A percentile compares a stretch with the other conserved stretches of the same genome.
phyloP scores from a whole-genome alignment of 345 rosid species.

The Hibiscus mutabilis region DNA sequence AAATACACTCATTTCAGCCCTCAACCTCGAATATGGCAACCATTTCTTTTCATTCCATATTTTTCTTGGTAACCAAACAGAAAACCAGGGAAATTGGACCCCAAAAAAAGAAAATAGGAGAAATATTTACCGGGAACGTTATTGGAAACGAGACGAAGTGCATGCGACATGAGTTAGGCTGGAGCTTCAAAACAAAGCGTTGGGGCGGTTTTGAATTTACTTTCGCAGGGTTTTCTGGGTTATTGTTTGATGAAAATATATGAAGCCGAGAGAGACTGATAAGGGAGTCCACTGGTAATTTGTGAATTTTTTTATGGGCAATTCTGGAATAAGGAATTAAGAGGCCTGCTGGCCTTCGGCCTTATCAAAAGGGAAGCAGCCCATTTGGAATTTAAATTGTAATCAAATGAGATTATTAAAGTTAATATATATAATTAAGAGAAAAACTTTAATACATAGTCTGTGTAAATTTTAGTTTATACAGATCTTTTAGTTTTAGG shows the following conservation, averaged over 20 bases:
- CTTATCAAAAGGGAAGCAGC: not conserved
- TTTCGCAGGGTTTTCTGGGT: not conserved
- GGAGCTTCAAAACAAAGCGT: not conserved
- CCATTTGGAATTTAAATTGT: not conserved
- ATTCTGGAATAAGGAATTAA: not conserved
- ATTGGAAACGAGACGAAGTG: slow-evolving; percentile 7
- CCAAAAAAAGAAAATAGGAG: not conserved
- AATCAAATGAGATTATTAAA: too few relatives aligned
- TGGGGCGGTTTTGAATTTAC: slow-evolving; percentile 1
- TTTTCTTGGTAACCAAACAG: slow-evolving; percentile 7
- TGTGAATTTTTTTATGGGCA: not conserved
- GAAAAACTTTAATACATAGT: too few relatives aligned
- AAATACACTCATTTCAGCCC: not conserved
- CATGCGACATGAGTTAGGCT: slow-evolving; percentile 2
- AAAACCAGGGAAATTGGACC: not conserved
- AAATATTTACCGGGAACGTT: not conserved
- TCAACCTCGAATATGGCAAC: not conserved
- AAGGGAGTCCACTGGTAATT: slow-evolving; percentile 3
- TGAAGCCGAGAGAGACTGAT: not conserved
- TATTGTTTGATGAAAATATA: not conserved
- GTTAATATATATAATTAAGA: too few relatives aligned
- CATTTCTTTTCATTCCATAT: not conserved
- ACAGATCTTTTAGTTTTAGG: too few relatives aligned
- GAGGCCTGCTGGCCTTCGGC: not conserved
- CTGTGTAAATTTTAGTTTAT: too few relatives aligned